These are phyloP conservation scores for Parathielavia hyrcaniae DNA, from an alignment of 495 filamentous ascomycete species.

Conservation along the genomic window DNA sequence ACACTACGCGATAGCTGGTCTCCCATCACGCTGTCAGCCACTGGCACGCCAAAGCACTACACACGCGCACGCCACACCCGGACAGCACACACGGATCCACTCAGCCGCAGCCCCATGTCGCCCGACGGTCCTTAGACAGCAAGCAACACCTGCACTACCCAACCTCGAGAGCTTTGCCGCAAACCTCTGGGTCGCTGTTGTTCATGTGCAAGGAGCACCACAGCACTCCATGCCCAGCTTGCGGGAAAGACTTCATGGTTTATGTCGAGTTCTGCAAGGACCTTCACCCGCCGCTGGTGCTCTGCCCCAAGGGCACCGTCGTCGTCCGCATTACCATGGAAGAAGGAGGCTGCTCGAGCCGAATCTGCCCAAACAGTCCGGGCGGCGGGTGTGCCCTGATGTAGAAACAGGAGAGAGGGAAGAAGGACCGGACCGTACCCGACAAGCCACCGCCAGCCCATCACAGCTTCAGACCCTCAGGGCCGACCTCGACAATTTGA, in stretches of 20 bases:
- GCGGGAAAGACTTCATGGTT: slow-evolving; percentile 47
- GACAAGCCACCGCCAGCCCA: neutral
- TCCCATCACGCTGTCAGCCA: neutral
- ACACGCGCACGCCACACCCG: slow-evolving; percentile 16
- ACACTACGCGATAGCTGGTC: neutral
- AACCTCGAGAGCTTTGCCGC: neutral
- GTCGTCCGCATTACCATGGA: slow-evolving; percentile 38
- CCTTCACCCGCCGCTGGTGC: slow-evolving; percentile 41
- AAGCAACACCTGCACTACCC: slow-evolving; percentile 4
- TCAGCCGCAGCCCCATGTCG: slow-evolving; percentile 19
- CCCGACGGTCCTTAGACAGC: slow-evolving; percentile 4
- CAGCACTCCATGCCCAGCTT: slow-evolving; percentile 45
- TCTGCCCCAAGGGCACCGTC: slow-evolving; percentile 36
- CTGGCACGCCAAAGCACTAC: neutral
- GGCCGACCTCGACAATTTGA: slow-evolving; percentile 74
- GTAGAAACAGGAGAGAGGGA: slow-evolving; percentile 22
- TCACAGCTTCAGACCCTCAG: slow-evolving; percentile 55
- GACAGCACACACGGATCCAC: neutral
- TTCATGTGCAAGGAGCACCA: slow-evolving; percentile 50
- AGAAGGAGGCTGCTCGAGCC: slow-evolving; percentile 45
- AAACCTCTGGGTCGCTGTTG: slow-evolving; percentile 18
- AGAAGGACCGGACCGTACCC: neutral
- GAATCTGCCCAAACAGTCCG: slow-evolving; percentile 45
- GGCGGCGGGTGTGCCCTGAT: slow-evolving; percentile 43
- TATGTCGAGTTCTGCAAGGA: slow-evolving; percentile 46